Evolutionary conservation across 2,329 filamentous ascomycete genomes (phyloP), one percentile per base, ranked within the genome.

Genomic region (Monilinia fructicola): DNA sequence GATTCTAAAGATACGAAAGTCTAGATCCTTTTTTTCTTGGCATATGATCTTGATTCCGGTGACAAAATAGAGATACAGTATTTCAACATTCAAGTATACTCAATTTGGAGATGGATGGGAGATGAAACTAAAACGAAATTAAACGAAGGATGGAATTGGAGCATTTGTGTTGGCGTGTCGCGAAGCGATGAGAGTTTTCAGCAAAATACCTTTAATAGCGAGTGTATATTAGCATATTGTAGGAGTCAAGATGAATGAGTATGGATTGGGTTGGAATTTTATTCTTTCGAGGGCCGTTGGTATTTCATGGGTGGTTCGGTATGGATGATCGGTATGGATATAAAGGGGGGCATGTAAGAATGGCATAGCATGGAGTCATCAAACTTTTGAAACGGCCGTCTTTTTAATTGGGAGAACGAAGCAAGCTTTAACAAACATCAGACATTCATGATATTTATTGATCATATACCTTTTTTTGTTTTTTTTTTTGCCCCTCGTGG

Each of bases 1-100:
- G 65, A 69, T 4, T 69, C 70, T 6, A 56, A 73, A 35, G 68
- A 73, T 54, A 68, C 67, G 65, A 72, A 70, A 54, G 62, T 71
- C 31, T 73, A 69, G n/a, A 26, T 12, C 4, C n/a, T 18, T 14
- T n/a, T n/a, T 23, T 11, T 48, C 46, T n/a, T 10, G n/a, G n/a
- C 9, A 10, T 11, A 48, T 69, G n/a, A 26, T 7, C 7, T 35
- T 50, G 28, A 38, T 60, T 23, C 28, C 44, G 21, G 28, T 26
- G 21, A 35, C 6, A 21, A n/a, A 0, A 35, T 35, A 9, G 14
- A 35, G 28, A 38, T 21, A 60, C 21, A 21, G 28, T 3, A 38
- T 23, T 38, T 60, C 58, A 60, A 60, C 28, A 50, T 60, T 48
- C 12, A 21, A 50, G 58, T 59, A 38, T 26, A 48, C 28, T 48